Conservation (phyloP, 1,284 basidiomycete species). For the Irpex lacteus region DNA sequence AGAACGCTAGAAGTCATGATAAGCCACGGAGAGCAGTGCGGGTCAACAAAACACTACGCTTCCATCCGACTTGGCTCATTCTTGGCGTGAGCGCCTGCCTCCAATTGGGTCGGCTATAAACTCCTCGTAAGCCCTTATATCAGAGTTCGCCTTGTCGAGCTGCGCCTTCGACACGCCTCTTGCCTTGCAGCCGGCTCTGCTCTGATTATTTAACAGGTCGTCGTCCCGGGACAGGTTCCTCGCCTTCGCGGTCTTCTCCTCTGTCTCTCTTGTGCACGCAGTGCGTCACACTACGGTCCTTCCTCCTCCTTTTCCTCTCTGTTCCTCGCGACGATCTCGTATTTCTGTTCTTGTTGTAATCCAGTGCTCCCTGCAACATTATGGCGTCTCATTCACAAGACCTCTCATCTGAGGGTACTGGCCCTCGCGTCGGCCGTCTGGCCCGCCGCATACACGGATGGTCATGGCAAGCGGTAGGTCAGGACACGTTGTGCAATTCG, state of each 20-base stretch:
- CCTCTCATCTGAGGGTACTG: not conserved
- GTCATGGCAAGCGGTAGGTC: constrained; percentile 45
- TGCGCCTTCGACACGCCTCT: not conserved
- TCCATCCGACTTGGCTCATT: not conserved
- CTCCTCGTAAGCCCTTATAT: not conserved
- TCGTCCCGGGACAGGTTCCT: not conserved
- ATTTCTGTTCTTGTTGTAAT: not conserved
- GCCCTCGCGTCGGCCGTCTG: constrained; percentile 25
- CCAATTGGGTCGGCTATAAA: not conserved
- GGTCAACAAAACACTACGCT: not conserved
- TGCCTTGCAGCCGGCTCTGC: constrained; percentile 1
- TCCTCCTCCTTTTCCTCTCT: not conserved
- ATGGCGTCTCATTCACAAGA: not conserved
- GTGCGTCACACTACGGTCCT: constrained; percentile 5
- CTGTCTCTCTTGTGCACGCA: constrained; percentile 1
- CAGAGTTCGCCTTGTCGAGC: not conserved
- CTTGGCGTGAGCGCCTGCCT: not conserved
- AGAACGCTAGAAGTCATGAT: not conserved
- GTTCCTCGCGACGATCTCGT: not conserved
- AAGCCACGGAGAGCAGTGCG: not conserved
- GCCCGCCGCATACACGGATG: constrained; percentile 46
- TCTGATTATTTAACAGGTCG: not conserved
- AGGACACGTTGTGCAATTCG: constrained; percentile 13
- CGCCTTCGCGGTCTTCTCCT: not conserved
- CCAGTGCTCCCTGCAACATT: not conserved